Evolutionary conservation across 345 rosid species (phyloP), one percentile per base, ranked within the genome.

Genomic region (Stellera chamaejasme): DNA sequence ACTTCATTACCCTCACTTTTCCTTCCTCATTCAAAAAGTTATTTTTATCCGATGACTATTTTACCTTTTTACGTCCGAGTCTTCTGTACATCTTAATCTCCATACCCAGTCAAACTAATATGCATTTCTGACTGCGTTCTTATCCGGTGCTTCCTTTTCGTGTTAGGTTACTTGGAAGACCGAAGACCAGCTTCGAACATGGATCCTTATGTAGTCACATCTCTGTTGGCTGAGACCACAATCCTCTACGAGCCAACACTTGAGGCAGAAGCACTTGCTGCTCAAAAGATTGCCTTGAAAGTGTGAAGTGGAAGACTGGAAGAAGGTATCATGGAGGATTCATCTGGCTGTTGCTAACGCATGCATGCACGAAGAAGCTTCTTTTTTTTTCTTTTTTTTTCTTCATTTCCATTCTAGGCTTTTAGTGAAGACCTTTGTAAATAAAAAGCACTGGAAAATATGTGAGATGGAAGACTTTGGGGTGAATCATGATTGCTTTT

Each of bases 131-230:
- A 73, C 55, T 32, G 59, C 19, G 3, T 32, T 32, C 39, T 32
- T 32, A 32, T 5, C 39, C 9, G 39, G 39, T 36, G 47, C 23
- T 10, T 8, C 13, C 50, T 36, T 48, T 9, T 62, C 55, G 43
- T 54, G 23, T 55, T 46, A 88, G 98, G 97, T 60, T 93, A 88
- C 78, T 73, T 88, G 79, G 88, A 93, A 70, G 97, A 88, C 54
- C 43, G 94, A 52, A 93, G 94, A 43, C 97, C 99, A 42, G 88
- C 97, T 48, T 88, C 98, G 26, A 92, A 84, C 86, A 92, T 86
- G 96, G 97, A 88, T 67, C 95, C 97, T 3, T 88, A 84, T 54
- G 64, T 77, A 10, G 93, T 88, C 78, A 92, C 87, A 47, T 46
- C 75, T 14, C 69, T 88, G 36, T 68, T 88, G 54, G 95, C 95